Evolutionary conservation across 345 rosid genomes (phyloP).

Genomic region (Conringia planisiliqua): DNA sequence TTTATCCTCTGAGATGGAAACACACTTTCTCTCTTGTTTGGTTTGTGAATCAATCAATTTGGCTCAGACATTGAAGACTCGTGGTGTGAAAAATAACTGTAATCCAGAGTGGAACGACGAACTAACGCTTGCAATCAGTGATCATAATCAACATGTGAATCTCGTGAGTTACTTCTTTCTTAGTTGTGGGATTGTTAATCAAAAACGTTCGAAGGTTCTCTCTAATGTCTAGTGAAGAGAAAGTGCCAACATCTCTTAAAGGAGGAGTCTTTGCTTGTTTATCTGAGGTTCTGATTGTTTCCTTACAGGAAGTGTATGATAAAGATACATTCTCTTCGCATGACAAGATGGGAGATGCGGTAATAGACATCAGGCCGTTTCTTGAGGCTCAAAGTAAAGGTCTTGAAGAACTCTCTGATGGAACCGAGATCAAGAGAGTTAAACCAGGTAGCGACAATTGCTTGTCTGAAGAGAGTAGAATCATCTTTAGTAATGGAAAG

Average conservation of each 20-base stretch:
- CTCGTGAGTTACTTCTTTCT: constrained; percentile 46
- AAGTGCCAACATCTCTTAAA: too few relatives aligned
- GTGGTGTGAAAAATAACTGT: constrained; percentile 48
- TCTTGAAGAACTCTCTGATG: constrained; percentile 40
- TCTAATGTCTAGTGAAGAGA: too few relatives aligned
- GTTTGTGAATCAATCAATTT: not conserved
- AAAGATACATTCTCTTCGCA: constrained; percentile 59
- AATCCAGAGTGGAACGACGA: constrained; percentile 85
- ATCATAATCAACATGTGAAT: constrained; percentile 37
- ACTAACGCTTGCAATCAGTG: constrained; percentile 53
- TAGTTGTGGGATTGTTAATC: too few relatives aligned
- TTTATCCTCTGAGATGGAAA: not conserved
- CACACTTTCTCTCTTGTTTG: not conserved
- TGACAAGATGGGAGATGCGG: constrained; percentile 81
- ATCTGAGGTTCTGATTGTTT: not conserved
- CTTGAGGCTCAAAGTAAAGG: constrained; percentile 41
- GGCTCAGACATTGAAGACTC: constrained; percentile 63
- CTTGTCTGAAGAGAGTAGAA: constrained; percentile 51
- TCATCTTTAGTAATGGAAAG: constrained; percentile 41
- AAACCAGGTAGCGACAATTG: constrained; percentile 47
- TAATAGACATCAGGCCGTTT: constrained; percentile 50
- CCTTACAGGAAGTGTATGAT: constrained; percentile 62
- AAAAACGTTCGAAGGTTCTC: not conserved
- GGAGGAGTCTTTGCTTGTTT: too few relatives aligned
- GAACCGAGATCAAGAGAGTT: constrained; percentile 42